These are phyloP conservation scores for Agrocybe praecox DNA, from an alignment of 768 basidiomycete species.

Conservation along the genomic window DNA sequence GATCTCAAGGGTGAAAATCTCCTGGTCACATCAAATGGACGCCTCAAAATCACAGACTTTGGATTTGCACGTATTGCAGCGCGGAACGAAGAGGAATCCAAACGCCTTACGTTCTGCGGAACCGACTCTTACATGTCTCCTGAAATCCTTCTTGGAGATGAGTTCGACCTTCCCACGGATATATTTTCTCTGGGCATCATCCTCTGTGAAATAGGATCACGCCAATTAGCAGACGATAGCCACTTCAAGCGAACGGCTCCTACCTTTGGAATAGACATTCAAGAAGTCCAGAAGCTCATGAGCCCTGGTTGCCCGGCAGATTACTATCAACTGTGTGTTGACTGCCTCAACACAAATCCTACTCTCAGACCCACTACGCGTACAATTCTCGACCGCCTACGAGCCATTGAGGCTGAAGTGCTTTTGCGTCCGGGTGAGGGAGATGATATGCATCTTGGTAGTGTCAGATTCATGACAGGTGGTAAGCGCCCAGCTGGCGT, in stretches of 20 bases:
- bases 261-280: conserved; percentile 72
- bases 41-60: conserved; percentile 98
- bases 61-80: conserved; percentile 96
- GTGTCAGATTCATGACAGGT: conserved; percentile 79
- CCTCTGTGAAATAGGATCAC: conserved; percentile 87
- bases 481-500: conserved; percentile 57
- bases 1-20: conserved; percentile 98
- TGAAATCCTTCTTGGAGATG: conserved; percentile 88
- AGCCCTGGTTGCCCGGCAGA: conserved; percentile 77
- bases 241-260: conserved; percentile 81
- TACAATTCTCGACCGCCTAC: conserved; percentile 76
- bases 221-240: conserved; percentile 82
- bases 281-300: conserved; percentile 70
- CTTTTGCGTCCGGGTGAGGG: conserved; percentile 63
- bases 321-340: conserved; percentile 76
- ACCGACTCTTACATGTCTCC: conserved; percentile 97
- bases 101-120: conserved; percentile 85
- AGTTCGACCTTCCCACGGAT: conserved; percentile 94
- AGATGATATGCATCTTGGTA: conserved; percentile 80
- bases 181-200: conserved; percentile 93
- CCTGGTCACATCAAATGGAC: conserved; percentile 90
- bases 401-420: conserved; percentile 84
- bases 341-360: conserved; percentile 74
- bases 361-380: conserved; percentile 72
- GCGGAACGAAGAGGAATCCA: conserved; percentile 86